Percentiles rank a stretch among this genome's conserved stretches.
phyloP scores from a whole-genome alignment of 2,329 filamentous ascomycete species.

The Calonectria multiphialidica region DNA sequence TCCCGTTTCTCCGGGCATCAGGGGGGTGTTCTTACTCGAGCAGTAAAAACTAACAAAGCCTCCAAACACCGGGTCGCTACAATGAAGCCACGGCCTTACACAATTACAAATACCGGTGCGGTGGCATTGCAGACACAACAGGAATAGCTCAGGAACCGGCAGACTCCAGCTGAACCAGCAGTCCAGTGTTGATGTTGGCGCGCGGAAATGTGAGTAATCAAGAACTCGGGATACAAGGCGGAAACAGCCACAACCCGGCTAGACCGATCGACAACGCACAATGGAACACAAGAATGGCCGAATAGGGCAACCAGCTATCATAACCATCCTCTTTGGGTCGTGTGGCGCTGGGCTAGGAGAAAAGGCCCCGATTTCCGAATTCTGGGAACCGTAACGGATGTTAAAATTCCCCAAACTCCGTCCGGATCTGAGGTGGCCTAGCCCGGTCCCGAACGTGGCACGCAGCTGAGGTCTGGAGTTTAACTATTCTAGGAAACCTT shows the following conservation, averaged over 20 bases:
- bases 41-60: not conserved
- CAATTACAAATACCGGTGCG: not conserved
- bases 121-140: not conserved
- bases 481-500: slow-evolving; percentile 31
- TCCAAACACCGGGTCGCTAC: not conserved
- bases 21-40: not conserved
- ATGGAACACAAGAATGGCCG: not conserved
- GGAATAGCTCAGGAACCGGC: not conserved
- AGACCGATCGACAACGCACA: not conserved
- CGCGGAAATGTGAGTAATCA: not conserved
- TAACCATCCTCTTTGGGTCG: not conserved
- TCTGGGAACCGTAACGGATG: not conserved
- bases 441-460: not conserved
- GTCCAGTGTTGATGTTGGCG: not conserved
- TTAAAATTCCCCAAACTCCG: not conserved
- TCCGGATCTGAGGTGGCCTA: not conserved
- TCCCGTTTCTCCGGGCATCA: not conserved
- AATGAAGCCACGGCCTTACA: not conserved
- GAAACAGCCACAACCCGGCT: slow-evolving; percentile 1
- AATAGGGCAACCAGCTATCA: not conserved
- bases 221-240: not conserved
- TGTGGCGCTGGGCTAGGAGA: not conserved
- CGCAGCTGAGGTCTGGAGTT: not conserved
- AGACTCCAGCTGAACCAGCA: not conserved
- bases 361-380: not conserved